A percentile compares a stretch with the other conserved stretches of the same genome.
Conservation (phyloP, 805 yeast genomes). For the Teunomyces aglyptinius region DNA sequence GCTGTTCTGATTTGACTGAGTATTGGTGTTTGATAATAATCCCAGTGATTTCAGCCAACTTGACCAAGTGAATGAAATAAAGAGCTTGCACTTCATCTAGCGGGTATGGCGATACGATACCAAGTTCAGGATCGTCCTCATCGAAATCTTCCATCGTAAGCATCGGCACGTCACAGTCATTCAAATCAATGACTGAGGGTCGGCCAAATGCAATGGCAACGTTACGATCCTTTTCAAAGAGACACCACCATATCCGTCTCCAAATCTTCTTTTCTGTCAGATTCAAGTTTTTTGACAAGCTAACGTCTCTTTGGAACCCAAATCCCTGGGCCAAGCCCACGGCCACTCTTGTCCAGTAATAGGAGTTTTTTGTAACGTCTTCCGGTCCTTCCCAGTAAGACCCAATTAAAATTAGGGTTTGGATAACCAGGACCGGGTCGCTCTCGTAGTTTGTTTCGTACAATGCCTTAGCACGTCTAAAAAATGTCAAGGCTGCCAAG, state of each 20-base stretch:
- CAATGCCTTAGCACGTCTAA: constrained; percentile 70
- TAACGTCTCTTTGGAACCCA: constrained; percentile 67
- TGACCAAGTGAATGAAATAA: constrained; percentile 60
- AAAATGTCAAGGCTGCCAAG: constrained; percentile 51
- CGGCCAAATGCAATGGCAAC: constrained; percentile 74
- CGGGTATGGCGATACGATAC: constrained; percentile 40
- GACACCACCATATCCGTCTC: constrained; percentile 75
- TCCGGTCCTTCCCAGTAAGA: constrained; percentile 76
- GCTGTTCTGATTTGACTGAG: constrained; percentile 62
- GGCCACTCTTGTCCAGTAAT: constrained; percentile 70
- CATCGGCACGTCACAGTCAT: constrained; percentile 78
- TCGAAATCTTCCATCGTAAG: constrained; percentile 62
- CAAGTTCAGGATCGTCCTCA: constrained; percentile 45
- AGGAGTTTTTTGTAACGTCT: constrained; percentile 62
- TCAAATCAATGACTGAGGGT: constrained; percentile 64
- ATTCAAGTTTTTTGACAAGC: constrained; percentile 38
- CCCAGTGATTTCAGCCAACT: constrained; percentile 69
- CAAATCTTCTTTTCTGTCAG: constrained; percentile 46
- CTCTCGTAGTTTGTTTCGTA: constrained; percentile 68
- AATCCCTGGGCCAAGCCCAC: constrained; percentile 69
- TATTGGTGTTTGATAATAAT: constrained; percentile 67
- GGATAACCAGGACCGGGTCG: constrained; percentile 61
- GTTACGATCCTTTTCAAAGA: constrained; percentile 67
- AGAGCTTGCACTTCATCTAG: constrained; percentile 49
- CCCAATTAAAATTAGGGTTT: constrained; percentile 60